Evolutionary conservation across 1,284 basidiomycete genomes (phyloP).

Genomic region (Irpex sp.): DNA sequence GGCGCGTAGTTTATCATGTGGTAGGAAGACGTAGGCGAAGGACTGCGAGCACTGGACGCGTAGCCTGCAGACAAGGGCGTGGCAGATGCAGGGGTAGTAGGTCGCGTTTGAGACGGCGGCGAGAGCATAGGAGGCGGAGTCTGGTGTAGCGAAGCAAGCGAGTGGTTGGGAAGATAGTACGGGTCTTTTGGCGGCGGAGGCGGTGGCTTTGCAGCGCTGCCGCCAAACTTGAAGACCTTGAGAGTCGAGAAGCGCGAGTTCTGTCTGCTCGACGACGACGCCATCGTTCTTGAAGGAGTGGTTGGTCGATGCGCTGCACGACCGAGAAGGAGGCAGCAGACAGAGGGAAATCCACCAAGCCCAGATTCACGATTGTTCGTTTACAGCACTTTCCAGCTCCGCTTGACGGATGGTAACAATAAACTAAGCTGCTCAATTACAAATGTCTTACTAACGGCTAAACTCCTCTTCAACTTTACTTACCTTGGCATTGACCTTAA

Average conservation of each 20-base stretch:
- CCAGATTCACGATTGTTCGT: conserved; percentile 5
- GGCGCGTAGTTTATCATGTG: conserved; percentile 26
- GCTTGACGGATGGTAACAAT: conserved; percentile 1
- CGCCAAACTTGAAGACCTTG: conserved; percentile 52
- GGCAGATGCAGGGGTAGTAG: conserved; percentile 13
- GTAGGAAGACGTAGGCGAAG: conserved; percentile 28
- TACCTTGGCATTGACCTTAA: background rate
- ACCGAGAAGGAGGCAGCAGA: conserved; percentile 9
- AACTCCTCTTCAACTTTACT: background rate
- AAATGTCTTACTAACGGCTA: background rate
- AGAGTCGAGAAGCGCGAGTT: conserved; percentile 58
- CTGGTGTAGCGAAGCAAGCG: conserved; percentile 46
- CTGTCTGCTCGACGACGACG: conserved; percentile 28
- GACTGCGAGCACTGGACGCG: conserved; percentile 26
- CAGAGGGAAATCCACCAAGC: background rate
- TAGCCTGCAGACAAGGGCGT: conserved; percentile 33
- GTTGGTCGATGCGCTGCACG: conserved; percentile 14
- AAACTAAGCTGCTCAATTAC: background rate
- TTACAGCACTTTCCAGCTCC: conserved; percentile 4
- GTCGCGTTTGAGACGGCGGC: conserved; percentile 36
- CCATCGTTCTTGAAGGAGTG: conserved; percentile 25
- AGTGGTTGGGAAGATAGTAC: conserved; percentile 49
- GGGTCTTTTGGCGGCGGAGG: conserved; percentile 67
- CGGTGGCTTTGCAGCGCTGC: conserved; percentile 38
- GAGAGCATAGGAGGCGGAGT: conserved; percentile 36